These are phyloP conservation scores for Aspergillus hancockii DNA, from an alignment of 495 filamentous ascomycete species.

Conservation along the genomic window DNA sequence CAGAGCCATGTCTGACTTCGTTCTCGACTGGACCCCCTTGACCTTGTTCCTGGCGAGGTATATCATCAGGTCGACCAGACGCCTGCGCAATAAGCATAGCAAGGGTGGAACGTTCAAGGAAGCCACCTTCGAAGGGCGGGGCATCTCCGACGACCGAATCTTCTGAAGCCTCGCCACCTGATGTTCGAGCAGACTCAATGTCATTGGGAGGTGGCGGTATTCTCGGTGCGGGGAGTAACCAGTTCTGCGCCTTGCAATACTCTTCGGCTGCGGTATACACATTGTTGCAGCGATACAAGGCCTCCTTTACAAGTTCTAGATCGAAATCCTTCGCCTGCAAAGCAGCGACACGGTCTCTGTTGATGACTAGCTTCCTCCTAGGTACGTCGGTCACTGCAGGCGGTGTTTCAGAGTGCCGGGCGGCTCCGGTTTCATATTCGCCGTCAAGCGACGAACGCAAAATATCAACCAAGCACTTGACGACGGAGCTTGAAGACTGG, in stretches of 20 bases:
- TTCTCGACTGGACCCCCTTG: constrained; percentile 26
- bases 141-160: constrained; percentile 33
- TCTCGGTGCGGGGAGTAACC: constrained; percentile 44
- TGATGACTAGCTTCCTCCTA: constrained; percentile 48
- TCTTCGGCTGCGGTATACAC: constrained; percentile 58
- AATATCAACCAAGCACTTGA: constrained; percentile 81
- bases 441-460: constrained; percentile 76
- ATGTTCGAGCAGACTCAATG: constrained; percentile 47
- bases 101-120: constrained; percentile 36
- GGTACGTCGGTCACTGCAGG: constrained; percentile 35
- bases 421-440: constrained; percentile 70
- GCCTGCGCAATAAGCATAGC: constrained; percentile 43
- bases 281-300: constrained; percentile 79
- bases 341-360: constrained; percentile 43
- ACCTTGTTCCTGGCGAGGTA: constrained; percentile 21
- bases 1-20: constrained; percentile 33
- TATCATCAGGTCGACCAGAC: constrained; percentile 27
- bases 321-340: constrained; percentile 53
- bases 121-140: constrained; percentile 28
- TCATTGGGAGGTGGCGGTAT: constrained; percentile 62
- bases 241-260: constrained; percentile 67
- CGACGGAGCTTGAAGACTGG: constrained; percentile 69
- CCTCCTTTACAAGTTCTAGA: constrained; percentile 68
- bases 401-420: constrained; percentile 58
- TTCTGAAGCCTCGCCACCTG: constrained; percentile 33